Evolutionary conservation across 202 grass and related monocot species (phyloP).

Genomic region (Cymbopogon flexuosus): DNA sequence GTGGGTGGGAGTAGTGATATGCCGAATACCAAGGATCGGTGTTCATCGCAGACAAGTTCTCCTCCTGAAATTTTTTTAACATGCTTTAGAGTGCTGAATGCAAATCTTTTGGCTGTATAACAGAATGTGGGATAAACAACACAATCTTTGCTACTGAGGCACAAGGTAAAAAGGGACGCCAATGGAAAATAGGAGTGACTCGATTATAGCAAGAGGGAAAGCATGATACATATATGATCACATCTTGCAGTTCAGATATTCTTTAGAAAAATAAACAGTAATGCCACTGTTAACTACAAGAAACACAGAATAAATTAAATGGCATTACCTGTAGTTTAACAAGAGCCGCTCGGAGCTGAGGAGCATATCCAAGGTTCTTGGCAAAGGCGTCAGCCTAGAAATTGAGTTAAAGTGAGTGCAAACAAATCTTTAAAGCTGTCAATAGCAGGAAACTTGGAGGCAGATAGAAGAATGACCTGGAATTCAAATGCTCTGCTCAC

Average conservation of each 20-base stretch:
- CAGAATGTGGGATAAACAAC: not conserved
- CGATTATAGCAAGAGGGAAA: not conserved
- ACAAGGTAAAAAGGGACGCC: not conserved
- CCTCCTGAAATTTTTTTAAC: conserved; percentile 62
- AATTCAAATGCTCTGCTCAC: conserved; percentile 97
- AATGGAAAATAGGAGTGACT: not conserved
- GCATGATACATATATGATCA: not conserved
- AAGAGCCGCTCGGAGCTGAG: conserved; percentile 63
- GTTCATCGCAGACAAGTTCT: conserved; percentile 98
- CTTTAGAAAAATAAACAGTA: not conserved
- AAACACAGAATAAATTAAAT: not conserved
- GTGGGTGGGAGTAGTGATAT: conserved; percentile 97
- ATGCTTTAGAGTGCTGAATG: conserved; percentile 7
- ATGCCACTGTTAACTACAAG: not conserved
- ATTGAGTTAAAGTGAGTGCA: conserved; percentile 27
- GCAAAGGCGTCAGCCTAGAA: conserved; percentile 95
- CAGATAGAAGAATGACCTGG: conserved; percentile 56
- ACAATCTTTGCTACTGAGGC: not conserved
- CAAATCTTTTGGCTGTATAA: not conserved
- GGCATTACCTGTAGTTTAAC: conserved; percentile 78
- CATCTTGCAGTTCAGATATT: not conserved
- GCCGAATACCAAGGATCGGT: conserved; percentile 97
- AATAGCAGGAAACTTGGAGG: conserved; percentile 26
- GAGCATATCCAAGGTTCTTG: conserved; percentile 83
- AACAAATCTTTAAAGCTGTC: conserved; percentile 19